Evolutionary conservation across 2,329 filamentous ascomycete species (phyloP).

Genomic region (Xylaria sp.): DNA sequence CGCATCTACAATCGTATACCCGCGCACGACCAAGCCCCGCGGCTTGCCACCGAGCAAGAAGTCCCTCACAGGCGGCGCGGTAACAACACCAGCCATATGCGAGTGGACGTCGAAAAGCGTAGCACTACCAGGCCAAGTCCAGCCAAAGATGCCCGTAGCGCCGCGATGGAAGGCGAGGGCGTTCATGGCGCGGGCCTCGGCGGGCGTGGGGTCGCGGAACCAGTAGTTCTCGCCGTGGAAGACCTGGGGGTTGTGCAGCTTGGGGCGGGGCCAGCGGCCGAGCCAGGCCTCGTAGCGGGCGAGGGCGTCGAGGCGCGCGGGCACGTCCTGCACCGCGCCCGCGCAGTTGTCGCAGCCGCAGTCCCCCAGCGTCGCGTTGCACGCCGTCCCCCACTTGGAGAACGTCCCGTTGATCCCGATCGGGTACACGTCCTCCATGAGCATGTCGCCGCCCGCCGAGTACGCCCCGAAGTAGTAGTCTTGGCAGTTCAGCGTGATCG

Average conservation of each 20-base stretch:
- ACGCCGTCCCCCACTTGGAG: slow-evolving; percentile 60
- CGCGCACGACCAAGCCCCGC: slow-evolving; percentile 7
- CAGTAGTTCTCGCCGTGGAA: slow-evolving; percentile 56
- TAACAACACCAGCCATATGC: slow-evolving; percentile 47
- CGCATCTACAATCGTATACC: slow-evolving; percentile 41
- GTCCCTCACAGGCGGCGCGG: slow-evolving; percentile 44
- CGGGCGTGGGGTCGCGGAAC: slow-evolving; percentile 50
- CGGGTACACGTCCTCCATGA: slow-evolving; percentile 66
- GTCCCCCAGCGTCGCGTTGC: slow-evolving; percentile 64
- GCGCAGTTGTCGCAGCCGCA: slow-evolving; percentile 68
- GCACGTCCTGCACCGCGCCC: slow-evolving; percentile 58
- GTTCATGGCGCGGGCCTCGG: slow-evolving; percentile 53
- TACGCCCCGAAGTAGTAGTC: slow-evolving; percentile 66
- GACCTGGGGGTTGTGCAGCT: slow-evolving; percentile 53
- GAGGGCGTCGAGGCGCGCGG: slow-evolving; percentile 48
- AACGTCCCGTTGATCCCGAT: slow-evolving; percentile 61
- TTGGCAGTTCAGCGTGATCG: slow-evolving; percentile 64
- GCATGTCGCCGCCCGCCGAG: slow-evolving; percentile 59
- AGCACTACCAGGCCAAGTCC: slow-evolving; percentile 51
- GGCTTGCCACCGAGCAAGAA: slow-evolving; percentile 47
- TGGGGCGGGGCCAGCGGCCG: slow-evolving; percentile 48
- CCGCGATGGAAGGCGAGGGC: slow-evolving; percentile 53
- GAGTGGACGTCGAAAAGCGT: slow-evolving; percentile 47
- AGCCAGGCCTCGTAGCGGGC: slow-evolving; percentile 48
- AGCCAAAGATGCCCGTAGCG: slow-evolving; percentile 50